Percentiles rank a stretch among this genome's conserved stretches.
phyloP scores from a whole-genome alignment of 768 basidiomycete species.

The Podaxis carcinomalis region DNA sequence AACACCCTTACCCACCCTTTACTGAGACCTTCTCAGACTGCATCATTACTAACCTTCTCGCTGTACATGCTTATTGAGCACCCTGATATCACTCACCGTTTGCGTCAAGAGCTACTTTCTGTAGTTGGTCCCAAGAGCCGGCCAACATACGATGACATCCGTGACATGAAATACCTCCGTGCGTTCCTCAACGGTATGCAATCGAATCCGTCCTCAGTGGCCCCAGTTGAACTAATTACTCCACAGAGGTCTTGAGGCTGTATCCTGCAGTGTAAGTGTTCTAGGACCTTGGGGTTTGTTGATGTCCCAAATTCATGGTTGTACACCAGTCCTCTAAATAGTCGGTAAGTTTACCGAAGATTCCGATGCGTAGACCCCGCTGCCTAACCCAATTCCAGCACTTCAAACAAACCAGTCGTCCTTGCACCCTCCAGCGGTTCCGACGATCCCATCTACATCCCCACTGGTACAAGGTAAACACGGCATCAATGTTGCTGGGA shows the following conservation, averaged over 20 bases:
- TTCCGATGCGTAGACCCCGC: background rate
- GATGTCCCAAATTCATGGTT: background rate
- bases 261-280: slow-evolving; percentile 16
- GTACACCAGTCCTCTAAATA: slow-evolving; percentile 1
- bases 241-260: slow-evolving; percentile 12
- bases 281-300: background rate
- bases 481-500: background rate
- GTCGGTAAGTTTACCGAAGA: background rate
- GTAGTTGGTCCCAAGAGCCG: slow-evolving; percentile 27
- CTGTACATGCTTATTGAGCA: slow-evolving; percentile 37
- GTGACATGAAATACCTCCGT: slow-evolving; percentile 31
- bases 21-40: slow-evolving; percentile 24
- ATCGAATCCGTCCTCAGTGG: background rate
- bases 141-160: slow-evolving; percentile 39
- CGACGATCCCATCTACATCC: slow-evolving; percentile 22
- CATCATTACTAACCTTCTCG: slow-evolving; percentile 35
- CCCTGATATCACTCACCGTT: slow-evolving; percentile 27
- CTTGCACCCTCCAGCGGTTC: slow-evolving; percentile 4
- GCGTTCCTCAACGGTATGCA: slow-evolving; percentile 22
- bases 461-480: slow-evolving; percentile 17
- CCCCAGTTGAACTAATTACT: background rate
- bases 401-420: slow-evolving; percentile 16
- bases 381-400: background rate
- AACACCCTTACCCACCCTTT: background rate
- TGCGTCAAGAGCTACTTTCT: slow-evolving; percentile 33